phyloP scores from a whole-genome alignment of 495 filamentous ascomycete genomes.

The Neurospora terricola region DNA sequence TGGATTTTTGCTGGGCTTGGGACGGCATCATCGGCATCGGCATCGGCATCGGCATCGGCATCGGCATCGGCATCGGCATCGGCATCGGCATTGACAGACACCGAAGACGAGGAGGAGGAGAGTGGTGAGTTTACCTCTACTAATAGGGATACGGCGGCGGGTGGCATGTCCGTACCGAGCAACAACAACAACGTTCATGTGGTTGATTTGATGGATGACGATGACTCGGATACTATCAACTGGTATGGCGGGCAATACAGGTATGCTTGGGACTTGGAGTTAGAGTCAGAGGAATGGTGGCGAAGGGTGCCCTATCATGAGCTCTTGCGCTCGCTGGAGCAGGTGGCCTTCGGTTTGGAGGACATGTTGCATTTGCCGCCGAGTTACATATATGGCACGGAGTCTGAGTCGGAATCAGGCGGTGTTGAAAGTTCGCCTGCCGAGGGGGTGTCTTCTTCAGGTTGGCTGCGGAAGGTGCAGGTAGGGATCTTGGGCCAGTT shows the following conservation, averaged over 20 bases:
- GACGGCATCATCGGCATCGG: no score
- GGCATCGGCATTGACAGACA: no score
- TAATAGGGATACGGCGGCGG: no score
- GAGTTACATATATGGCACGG: not conserved
- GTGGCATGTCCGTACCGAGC: no score
- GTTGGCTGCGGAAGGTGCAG: not conserved
- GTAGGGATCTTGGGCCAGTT: not conserved
- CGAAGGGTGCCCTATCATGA: not conserved
- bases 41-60: no score
- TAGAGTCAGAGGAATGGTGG: not conserved
- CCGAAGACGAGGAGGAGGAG: no score
- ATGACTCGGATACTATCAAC: not conserved
- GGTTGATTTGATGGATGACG: no score
- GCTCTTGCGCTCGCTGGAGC: not conserved
- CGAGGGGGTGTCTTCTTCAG: not conserved
- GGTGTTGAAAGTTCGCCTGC: not conserved
- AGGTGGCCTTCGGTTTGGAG: not conserved
- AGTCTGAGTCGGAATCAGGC: not conserved
- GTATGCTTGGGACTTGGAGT: no score
- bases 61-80: no score
- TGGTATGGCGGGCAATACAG: not conserved
- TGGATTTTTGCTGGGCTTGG: not conserved
- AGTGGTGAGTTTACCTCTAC: no score
- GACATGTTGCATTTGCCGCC: not conserved
- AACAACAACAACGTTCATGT: no score